These are phyloP conservation scores for Zygosaccharomyces lentus DNA, from an alignment of 805 yeast genomes.

Conservation along the genomic window DNA sequence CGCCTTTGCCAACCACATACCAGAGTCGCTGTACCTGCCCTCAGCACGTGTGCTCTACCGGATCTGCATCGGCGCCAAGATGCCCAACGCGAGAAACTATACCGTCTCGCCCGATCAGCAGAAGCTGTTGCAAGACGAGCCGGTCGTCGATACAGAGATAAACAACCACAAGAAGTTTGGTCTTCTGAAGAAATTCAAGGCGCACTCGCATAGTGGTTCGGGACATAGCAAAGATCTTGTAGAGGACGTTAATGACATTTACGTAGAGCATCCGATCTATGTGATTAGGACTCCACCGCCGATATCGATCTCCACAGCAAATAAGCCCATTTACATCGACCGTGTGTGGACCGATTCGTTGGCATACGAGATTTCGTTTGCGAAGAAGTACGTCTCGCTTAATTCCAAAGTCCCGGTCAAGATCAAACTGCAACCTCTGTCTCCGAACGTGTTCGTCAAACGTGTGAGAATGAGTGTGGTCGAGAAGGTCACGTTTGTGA, in stretches of 20 bases:
- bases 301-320: constrained; percentile 39
- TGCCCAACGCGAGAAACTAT: constrained; percentile 8
- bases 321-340: constrained; percentile 73
- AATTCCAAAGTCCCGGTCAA: constrained; percentile 58
- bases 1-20: constrained; percentile 54
- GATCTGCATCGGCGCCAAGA: constrained; percentile 18
- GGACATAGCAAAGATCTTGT: constrained; percentile 4
- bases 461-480: constrained; percentile 61
- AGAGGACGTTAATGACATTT: constrained; percentile 14
- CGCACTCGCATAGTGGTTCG: background rate
- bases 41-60: constrained; percentile 32
- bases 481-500: constrained; percentile 61
- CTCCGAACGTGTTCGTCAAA: constrained; percentile 56
- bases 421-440: constrained; percentile 62
- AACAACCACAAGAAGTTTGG: constrained; percentile 10
- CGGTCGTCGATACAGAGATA: constrained; percentile 14
- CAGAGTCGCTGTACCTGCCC: constrained; percentile 44
- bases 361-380: constrained; percentile 67
- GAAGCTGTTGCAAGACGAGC: constrained; percentile 5
- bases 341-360: constrained; percentile 69
- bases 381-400: constrained; percentile 61
- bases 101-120: constrained; percentile 2
- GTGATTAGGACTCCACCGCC: constrained; percentile 42
- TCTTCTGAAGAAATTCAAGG: constrained; percentile 28
- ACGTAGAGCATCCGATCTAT: constrained; percentile 34